phyloP scores from a whole-genome alignment of 371 early-diverging fungal genomes.

The Mucor indicus region DNA sequence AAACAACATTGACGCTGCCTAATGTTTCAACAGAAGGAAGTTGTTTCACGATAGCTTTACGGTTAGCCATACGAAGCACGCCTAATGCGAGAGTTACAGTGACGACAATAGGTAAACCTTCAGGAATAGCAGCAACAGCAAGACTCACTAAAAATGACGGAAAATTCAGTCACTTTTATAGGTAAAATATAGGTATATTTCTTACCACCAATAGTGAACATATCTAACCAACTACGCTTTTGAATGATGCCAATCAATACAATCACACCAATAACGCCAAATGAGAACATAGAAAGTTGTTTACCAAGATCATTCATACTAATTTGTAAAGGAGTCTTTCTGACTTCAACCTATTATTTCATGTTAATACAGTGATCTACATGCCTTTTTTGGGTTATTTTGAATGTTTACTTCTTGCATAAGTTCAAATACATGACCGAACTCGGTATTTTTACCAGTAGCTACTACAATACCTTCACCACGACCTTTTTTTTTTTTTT shows the following conservation, averaged over 20 bases:
- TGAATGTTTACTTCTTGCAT: constrained; percentile 64
- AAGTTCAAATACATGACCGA: constrained; percentile 81
- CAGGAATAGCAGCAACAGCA: constrained; percentile 95
- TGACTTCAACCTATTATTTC: constrained; percentile 59
- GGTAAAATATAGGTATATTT: not conserved
- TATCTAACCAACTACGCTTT: constrained; percentile 86
- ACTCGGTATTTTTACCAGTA: constrained; percentile 84
- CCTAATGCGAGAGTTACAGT: constrained; percentile 89
- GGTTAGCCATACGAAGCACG: constrained; percentile 86
- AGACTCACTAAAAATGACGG: constrained; percentile 57
- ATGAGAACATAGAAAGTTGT: constrained; percentile 81
- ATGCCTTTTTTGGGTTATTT: not conserved
- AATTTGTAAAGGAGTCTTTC: constrained; percentile 82
- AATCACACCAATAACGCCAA: constrained; percentile 86
- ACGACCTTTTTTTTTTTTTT: constrained; percentile 40
- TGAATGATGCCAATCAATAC: constrained; percentile 87
- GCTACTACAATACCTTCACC: constrained; percentile 83
- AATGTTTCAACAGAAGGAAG: constrained; percentile 89
- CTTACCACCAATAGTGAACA: constrained; percentile 89
- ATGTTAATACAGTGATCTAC: not conserved
- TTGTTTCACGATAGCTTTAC: constrained; percentile 87
- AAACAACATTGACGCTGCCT: constrained; percentile 85
- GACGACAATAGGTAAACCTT: constrained; percentile 91
- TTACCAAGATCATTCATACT: constrained; percentile 89
- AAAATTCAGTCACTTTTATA: not conserved